Base-by-base conservation (phyloP, 2,329 filamentous ascomycete genomes). In the Arthrobotrys sphaeroides region DNA sequence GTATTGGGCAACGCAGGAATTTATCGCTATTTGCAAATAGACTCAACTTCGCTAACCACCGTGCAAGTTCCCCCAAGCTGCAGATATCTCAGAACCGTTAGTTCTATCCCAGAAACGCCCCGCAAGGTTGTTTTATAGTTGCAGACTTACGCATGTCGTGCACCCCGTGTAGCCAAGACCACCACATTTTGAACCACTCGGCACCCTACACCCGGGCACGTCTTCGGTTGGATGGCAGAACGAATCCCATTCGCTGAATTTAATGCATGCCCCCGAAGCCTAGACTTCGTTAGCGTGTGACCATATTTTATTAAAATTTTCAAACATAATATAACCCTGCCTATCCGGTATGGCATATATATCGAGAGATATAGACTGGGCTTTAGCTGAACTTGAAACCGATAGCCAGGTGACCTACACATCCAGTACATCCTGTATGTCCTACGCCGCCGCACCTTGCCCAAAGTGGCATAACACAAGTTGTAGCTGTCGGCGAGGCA, bases 151-250 rank as follows among this genome's bases (percentile, higher is more conserved):
- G 13, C 65, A 69, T 31, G 22, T 5, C 5, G 55, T 61, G 13
- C 65, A 69, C 9, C 65, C 65, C 2, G 55, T 61, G 10, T 36
- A 69, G 5, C 65, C 65, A 18, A 36, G 2, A 0, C 65, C 65
- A 33, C 65, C 65, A 9, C 65, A 69, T 36, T 69, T 31, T 4
- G 13, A 18, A 10, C 55, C 65, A 24, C 4, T 18, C 6, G 65
- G 42, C 26, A 69, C 43, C 22, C 24, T 24, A 42, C 65, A 69
- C 3, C 65, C 53, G 4, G 65, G 42, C 1, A 38, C 26, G 16
- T 61, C 49, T 20, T 26, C 45, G 4, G 49, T 26, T 24, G 53
- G 65, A 5, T 69, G 43, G 42, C 65, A 69, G 65, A 69, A 69
- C 6, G 55, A 69, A 53, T 59, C 65, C 13, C 55, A 69, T 5